These are phyloP conservation scores for Rhynchospora tenuis DNA, from an alignment of 176 grass and related monocot genomes.

Conservation along the genomic window DNA sequence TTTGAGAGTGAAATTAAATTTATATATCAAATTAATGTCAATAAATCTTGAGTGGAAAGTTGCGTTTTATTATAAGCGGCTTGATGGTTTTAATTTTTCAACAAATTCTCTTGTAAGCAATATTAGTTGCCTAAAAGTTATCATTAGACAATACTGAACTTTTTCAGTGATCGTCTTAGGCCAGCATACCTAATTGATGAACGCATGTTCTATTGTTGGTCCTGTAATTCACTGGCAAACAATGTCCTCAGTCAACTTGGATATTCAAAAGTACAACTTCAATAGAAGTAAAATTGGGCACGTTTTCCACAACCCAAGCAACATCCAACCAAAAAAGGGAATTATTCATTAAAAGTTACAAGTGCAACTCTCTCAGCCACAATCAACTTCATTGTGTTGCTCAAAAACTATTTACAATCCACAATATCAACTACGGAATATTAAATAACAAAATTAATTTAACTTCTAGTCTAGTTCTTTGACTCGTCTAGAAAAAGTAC, in stretches of 20 bases:
- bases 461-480: background rate
- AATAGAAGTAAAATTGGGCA: no score
- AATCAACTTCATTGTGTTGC: background rate
- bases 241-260: no score
- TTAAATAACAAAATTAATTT: background rate
- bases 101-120: background rate
- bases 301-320: background rate
- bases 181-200: background rate
- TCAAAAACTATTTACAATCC: conserved; percentile 2
- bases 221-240: no score
- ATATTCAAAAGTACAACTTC: no score
- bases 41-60: no score
- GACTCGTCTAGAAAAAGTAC: background rate
- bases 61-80: no score
- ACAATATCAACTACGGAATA: background rate
- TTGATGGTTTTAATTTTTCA: background rate
- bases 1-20: no score
- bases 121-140: background rate
- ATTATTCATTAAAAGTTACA: background rate
- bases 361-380: background rate
- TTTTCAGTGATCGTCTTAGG: background rate
- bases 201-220: background rate
- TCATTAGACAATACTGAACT: background rate
- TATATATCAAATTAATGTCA: no score
- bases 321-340: background rate